Evolutionary conservation across 352 stramenopile genomes (phyloP).

Genomic region (Pythium sp.): DNA sequence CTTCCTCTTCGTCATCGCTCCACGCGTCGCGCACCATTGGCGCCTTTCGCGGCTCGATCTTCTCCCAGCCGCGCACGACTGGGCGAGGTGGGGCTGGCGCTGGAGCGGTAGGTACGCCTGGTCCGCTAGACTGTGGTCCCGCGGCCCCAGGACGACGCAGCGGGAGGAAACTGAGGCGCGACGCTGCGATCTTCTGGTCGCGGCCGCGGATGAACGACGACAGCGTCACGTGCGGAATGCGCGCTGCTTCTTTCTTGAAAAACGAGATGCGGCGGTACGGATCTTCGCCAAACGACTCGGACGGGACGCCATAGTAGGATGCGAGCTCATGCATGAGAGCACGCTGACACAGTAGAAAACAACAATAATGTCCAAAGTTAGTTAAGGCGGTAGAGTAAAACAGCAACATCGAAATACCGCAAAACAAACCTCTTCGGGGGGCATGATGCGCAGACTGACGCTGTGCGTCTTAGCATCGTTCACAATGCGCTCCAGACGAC

Average conservation of each 20-base stretch:
- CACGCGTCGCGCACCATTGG: conserved; percentile 62
- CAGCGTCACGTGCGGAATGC: conserved; percentile 50
- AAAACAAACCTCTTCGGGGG: conserved; percentile 40
- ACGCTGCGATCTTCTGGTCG: conserved; percentile 27
- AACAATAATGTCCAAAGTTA: not conserved
- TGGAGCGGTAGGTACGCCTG: conserved; percentile 16
- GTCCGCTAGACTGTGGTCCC: conserved; percentile 8
- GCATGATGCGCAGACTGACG: conserved; percentile 74
- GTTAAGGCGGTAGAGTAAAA: not conserved
- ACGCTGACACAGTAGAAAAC: conserved; percentile 27
- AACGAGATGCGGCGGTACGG: conserved; percentile 67
- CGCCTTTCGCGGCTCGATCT: conserved; percentile 43
- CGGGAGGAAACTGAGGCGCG: conserved; percentile 57
- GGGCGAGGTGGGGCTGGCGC: conserved; percentile 22
- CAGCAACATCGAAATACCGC: not conserved
- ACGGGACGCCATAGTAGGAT: conserved; percentile 58
- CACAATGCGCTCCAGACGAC: conserved; percentile 70
- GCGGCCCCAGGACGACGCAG: conserved; percentile 25
- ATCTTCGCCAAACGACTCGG: conserved; percentile 77
- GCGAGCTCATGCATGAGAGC: conserved; percentile 74
- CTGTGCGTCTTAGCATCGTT: conserved; percentile 67
- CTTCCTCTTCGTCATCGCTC: conserved; percentile 64
- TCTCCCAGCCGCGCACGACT: conserved; percentile 62
- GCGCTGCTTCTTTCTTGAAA: conserved; percentile 62
- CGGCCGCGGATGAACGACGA: conserved; percentile 46